A percentile compares a stretch with the other conserved stretches of the same genome.
Evolutionary conservation across 1,284 basidiomycete genomes (phyloP).

Genomic region (Apiotrichum laibachii): DNA sequence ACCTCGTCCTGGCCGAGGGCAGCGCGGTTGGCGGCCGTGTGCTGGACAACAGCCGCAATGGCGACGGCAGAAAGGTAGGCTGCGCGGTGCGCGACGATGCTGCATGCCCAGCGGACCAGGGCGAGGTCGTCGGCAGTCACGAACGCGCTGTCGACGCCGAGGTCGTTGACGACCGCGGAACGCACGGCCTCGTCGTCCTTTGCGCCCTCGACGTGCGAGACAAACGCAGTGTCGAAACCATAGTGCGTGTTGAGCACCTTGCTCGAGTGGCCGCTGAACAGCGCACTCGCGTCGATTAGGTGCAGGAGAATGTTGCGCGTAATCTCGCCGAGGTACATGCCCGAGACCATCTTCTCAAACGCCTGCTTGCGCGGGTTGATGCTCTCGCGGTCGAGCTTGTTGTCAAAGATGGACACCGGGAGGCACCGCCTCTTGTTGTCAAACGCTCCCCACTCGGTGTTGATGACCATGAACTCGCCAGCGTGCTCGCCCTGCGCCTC

Average conservation of each 20-base stretch:
- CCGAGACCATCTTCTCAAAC: conserved; percentile 98
- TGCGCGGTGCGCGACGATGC: conserved; percentile 75
- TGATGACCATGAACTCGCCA: conserved; percentile 85
- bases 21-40: conserved; percentile 65
- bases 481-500: conserved; percentile 43
- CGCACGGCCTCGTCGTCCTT: conserved; percentile 48
- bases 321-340: conserved; percentile 98
- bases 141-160: conserved; percentile 58
- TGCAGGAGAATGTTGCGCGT: conserved; percentile 80
- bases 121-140: conserved; percentile 57
- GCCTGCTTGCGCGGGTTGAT: conserved; percentile 93
- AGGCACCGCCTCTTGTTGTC: conserved; percentile 88
- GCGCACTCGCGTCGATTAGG: conserved; percentile 68
- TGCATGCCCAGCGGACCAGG: conserved; percentile 75
- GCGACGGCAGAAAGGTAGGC: conserved; percentile 80
- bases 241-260: conserved; percentile 78
- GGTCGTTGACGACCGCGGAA: conserved; percentile 61
- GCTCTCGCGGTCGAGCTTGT: conserved; percentile 83
- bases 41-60: conserved; percentile 77
- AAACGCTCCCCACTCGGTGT: conserved; percentile 97
- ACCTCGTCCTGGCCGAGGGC: conserved; percentile 57
- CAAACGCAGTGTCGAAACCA: conserved; percentile 86
- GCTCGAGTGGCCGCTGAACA: conserved; percentile 80
- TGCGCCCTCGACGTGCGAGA: conserved; percentile 75
- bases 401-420: conserved; percentile 89